A percentile compares a stretch with the other conserved stretches of the same genome.
These are phyloP conservation scores for Solanum appendiculatum DNA, from an alignment of 257 asterid species.

Conservation along the genomic window DNA sequence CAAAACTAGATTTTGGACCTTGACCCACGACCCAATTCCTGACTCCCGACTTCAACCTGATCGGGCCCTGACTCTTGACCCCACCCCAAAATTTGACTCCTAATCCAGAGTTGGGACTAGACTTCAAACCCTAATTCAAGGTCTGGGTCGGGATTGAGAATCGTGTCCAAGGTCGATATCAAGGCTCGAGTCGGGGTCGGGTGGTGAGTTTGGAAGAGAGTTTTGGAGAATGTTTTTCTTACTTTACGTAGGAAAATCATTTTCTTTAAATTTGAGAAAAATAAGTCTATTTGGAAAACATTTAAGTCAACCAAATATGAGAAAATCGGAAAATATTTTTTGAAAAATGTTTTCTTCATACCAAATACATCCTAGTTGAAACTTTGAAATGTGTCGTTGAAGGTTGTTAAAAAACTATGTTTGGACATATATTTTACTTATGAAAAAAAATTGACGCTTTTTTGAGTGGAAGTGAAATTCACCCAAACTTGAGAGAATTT, in stretches of 20 bases:
- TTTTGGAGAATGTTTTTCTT: too few species aligned
- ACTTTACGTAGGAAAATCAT: not conserved
- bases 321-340: too few species aligned
- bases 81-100: not conserved
- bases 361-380: not conserved
- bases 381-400: not conserved
- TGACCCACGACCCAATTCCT: not conserved
- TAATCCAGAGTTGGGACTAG: not conserved
- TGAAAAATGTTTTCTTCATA: not conserved
- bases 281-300: too few species aligned
- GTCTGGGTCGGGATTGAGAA: too few species aligned
- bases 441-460: too few species aligned
- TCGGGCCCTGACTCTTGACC: not conserved
- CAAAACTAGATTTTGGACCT: too few species aligned
- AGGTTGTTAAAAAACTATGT: not conserved
- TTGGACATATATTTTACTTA: not conserved
- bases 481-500: not conserved
- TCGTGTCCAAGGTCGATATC: not conserved
- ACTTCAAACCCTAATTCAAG: not conserved
- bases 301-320: not conserved
- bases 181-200: not conserved
- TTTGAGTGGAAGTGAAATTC: not conserved
- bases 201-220: too few species aligned
- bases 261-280: too few species aligned
- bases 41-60: too few species aligned